These are phyloP conservation scores for Oenanthe sinensis DNA, from an alignment of 129 eudicot species.

Conservation along the genomic window DNA sequence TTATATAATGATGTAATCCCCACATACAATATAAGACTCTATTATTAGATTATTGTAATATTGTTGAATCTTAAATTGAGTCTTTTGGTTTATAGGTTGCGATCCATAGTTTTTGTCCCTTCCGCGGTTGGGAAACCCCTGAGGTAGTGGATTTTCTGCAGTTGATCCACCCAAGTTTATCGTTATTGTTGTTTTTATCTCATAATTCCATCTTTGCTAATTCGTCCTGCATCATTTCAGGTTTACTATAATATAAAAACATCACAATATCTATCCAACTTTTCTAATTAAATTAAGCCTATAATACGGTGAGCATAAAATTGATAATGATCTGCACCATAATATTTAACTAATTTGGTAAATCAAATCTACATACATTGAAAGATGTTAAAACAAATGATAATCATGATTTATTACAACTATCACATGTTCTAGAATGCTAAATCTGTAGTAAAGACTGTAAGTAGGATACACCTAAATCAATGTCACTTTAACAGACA, in stretches of 20 bases:
- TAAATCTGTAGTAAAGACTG: neutral
- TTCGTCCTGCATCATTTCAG: neutral
- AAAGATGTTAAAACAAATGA: neutral
- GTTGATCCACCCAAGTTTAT: no score
- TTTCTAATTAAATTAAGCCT: neutral
- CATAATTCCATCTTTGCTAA: no score
- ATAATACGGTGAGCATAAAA: neutral
- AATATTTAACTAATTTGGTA: neutral
- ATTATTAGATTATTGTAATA: no score
- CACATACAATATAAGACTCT: no score
- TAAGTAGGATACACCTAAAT: neutral
- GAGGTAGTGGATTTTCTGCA: no score
- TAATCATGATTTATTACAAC: neutral
- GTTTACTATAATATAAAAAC: neutral
- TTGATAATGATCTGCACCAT: neutral
- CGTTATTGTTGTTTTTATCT: no score
- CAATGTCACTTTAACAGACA: neutral
- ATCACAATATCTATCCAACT: neutral
- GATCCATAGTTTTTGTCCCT: no score
- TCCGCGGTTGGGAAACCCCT: no score
- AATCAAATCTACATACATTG: neutral
- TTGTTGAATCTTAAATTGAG: no score
- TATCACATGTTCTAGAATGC: neutral
- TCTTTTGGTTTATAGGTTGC: no score
- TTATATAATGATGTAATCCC: no score